Evolutionary conservation across 306 rosid genomes (phyloP).

Genomic region (Hylodesmum podocarpum): DNA sequence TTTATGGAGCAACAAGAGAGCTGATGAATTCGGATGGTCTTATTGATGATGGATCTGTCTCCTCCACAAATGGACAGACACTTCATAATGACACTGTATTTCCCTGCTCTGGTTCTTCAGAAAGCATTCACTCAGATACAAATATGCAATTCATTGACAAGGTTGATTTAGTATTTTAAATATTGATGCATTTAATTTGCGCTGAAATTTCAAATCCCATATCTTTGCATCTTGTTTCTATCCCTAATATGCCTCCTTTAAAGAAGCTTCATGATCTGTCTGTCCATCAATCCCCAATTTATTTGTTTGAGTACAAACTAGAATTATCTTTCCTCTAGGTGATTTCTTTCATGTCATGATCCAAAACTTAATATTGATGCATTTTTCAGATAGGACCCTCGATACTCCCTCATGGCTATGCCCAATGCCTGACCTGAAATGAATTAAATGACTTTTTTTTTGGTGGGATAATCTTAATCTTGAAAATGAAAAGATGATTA

Average conservation of each 20-base stretch:
- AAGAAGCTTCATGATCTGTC: slow-evolving; percentile 1
- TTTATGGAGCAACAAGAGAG: slow-evolving; percentile 32
- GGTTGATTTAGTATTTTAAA: slow-evolving; percentile 41
- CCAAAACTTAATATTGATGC: background rate
- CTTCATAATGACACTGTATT: slow-evolving; percentile 30
- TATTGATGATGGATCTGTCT: slow-evolving; percentile 23
- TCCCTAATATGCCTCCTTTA: background rate
- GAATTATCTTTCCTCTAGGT: background rate
- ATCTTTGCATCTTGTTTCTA: background rate
- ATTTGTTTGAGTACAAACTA: slow-evolving; percentile 6
- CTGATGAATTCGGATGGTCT: slow-evolving; percentile 26
- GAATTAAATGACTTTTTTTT: background rate
- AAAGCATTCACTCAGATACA: slow-evolving; percentile 34
- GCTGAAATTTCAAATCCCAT: background rate
- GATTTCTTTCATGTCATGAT: background rate
- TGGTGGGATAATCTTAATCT: background rate
- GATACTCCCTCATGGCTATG: background rate
- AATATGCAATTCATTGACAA: slow-evolving; percentile 33
- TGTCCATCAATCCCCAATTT: background rate
- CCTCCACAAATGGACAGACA: slow-evolving; percentile 26
- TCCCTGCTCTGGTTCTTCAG: slow-evolving; percentile 39
- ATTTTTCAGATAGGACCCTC: background rate
- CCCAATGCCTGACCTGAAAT: background rate
- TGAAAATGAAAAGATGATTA: background rate
- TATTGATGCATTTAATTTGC: slow-evolving; percentile 14